phyloP scores from a whole-genome alignment of 73 alveolate genomes.

The Blepharisma japonicum region DNA sequence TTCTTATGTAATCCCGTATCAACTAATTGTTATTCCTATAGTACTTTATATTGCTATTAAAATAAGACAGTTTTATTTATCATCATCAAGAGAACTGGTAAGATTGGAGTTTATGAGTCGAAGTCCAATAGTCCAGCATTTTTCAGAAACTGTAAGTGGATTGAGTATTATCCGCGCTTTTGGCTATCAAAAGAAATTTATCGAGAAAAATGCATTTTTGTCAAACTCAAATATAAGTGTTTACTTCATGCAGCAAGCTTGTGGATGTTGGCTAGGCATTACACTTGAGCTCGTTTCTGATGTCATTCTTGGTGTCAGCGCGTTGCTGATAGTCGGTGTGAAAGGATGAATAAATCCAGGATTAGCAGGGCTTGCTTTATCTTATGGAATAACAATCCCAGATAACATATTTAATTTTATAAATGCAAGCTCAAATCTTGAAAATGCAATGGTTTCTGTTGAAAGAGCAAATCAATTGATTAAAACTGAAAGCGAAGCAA shows the following conservation, averaged over 20 bases:
- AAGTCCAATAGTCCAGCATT: conserved; percentile 85
- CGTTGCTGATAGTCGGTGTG: not conserved
- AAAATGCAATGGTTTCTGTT: conserved; percentile 18
- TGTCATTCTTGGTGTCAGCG: not conserved
- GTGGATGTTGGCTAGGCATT: not conserved
- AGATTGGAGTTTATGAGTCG: conserved; percentile 81
- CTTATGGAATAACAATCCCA: not conserved
- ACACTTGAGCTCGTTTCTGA: not conserved
- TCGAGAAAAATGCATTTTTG: too few species aligned
- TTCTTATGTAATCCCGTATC: not conserved
- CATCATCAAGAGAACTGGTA: conserved; percentile 76
- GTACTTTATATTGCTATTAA: not conserved
- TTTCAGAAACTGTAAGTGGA: conserved; percentile 85
- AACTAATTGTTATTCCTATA: conserved; percentile 21
- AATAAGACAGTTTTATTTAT: conserved; percentile 28
- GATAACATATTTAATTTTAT: not conserved
- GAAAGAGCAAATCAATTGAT: not conserved
- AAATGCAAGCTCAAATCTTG: conserved; percentile 6
- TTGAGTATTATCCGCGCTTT: conserved; percentile 84
- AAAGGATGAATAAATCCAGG: not conserved
- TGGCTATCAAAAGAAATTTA: conserved; percentile 37
- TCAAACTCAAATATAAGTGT: too few species aligned
- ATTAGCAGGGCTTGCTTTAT: not conserved
- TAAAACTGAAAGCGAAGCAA: not conserved
- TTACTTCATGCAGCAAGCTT: not conserved